Base-by-base conservation (phyloP, 495 filamentous ascomycete genomes). In the Neurospora sublineolata region DNA sequence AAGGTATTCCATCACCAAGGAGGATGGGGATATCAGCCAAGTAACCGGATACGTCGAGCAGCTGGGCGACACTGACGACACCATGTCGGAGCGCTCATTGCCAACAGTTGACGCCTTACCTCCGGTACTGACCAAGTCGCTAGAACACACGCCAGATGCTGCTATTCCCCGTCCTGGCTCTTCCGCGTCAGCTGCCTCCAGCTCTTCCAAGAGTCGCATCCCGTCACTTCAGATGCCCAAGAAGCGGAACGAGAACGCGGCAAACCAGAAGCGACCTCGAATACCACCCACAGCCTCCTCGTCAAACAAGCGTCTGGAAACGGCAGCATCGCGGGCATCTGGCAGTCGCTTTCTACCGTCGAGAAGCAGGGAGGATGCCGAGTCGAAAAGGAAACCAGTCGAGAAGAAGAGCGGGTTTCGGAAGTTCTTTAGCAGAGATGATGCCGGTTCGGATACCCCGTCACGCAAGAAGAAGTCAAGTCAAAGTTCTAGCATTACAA, bases 251-350 rank as follows among this genome's bases (percentile, higher is more conserved):
- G 81, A 79, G 37, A 77, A 78, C 68, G 64, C 79, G 5, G 82
- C 84, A 33, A 86, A 84, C 68, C 83, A 86, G 70, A 86, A 86
- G 72, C 78, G 80, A 12, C 69, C 77, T 12, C 79, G 81, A 38
- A 77, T 76, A n/a, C 79, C 81, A 16, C 73, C 79, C 8, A 73
- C 79, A 7, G 58, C 68, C 5, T 67, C 75, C 30, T 70, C 75
- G 40, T 37, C 67, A 27, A 37, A 33, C 75, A 70, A 73, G 68
- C 73, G 74, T 70, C 78, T 68, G 20, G 72, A 72, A 74, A 71
- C 74, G 10, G 37, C 73, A 42, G 40, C 73, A 2, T 70, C 72
- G 9, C 78, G 76, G 6, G 80, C 73, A 20, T 69, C 78, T 1
- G 37, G 78, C 0, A 80, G 75, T 72, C 80, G 77, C 36, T 27